Conservation (phyloP, 2,329 filamentous ascomycete genomes). For the Trichoderma gracile region DNA sequence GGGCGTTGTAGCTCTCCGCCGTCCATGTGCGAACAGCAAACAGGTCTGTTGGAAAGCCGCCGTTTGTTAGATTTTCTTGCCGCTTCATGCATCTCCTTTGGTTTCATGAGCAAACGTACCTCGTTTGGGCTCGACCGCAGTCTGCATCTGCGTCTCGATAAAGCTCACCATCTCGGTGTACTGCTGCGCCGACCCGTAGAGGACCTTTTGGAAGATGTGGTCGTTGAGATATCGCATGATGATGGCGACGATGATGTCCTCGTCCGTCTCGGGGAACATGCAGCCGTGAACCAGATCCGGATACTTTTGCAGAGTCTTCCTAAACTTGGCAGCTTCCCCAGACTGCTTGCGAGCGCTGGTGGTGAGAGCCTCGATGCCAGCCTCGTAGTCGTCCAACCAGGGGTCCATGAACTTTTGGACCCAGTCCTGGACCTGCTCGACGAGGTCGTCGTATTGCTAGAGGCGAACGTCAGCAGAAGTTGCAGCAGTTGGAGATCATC, state of each 20-base stretch:
- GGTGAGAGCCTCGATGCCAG: constrained; percentile 32
- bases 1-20: constrained; percentile 41
- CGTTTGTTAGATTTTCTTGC: neutral
- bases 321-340: constrained; percentile 34
- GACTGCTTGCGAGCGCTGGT: constrained; percentile 31
- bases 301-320: constrained; percentile 33
- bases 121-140: constrained; percentile 41
- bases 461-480: neutral
- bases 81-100: neutral
- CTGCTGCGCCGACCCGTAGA: constrained; percentile 34
- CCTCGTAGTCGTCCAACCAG: constrained; percentile 35
- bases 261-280: constrained; percentile 41
- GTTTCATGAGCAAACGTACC: constrained; percentile 30
- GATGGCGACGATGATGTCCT: constrained; percentile 40
- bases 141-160: constrained; percentile 41
- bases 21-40: constrained; percentile 43
- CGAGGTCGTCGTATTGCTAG: constrained; percentile 41
- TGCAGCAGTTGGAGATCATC: neutral
- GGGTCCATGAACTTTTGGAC: constrained; percentile 39
- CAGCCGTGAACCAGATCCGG: constrained; percentile 38
- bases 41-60: constrained; percentile 33
- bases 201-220: constrained; percentile 39
- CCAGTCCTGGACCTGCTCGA: constrained; percentile 41
- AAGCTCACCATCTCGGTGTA: constrained; percentile 36
- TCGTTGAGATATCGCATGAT: constrained; percentile 41